Evolutionary conservation across 768 basidiomycete species (phyloP).

Genomic region (Postia placenta): DNA sequence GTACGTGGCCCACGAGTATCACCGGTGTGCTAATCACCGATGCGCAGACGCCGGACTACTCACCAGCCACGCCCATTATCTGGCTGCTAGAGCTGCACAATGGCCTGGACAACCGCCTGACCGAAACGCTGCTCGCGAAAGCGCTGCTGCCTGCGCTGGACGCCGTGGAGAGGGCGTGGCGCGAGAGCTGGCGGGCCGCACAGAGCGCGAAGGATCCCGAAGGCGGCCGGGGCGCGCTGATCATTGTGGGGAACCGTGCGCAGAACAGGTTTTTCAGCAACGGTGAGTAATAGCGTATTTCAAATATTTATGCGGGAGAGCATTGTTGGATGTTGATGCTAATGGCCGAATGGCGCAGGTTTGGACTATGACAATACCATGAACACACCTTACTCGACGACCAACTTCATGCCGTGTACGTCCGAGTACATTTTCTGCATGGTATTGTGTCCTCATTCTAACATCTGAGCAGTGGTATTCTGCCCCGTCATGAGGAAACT

Average conservation of each 20-base stretch:
- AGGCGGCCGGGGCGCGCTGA: slow-evolving; percentile 62
- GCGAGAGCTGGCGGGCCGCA: slow-evolving; percentile 41
- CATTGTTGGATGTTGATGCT: no score
- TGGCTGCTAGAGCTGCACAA: slow-evolving; percentile 84
- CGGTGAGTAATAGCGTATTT: no score
- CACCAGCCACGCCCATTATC: slow-evolving; percentile 46
- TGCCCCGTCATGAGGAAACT: slow-evolving; percentile 68
- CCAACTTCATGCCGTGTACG: slow-evolving; percentile 63
- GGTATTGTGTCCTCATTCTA: no score
- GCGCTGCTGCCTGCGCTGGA: slow-evolving; percentile 69
- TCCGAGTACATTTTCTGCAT: no score
- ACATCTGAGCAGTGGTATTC: slow-evolving; percentile 62
- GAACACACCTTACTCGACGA: slow-evolving; percentile 51
- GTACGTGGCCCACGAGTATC: slow-evolving; percentile 34
- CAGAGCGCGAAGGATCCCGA: slow-evolving; percentile 37
- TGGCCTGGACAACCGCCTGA: slow-evolving; percentile 68
- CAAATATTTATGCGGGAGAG: no score
- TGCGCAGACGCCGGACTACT: no score
- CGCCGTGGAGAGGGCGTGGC: slow-evolving; percentile 68
- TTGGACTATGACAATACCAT: slow-evolving; percentile 53
- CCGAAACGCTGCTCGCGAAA: slow-evolving; percentile 47
- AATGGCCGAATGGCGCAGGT: no score
- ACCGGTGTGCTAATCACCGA: no score
- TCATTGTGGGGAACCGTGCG: slow-evolving; percentile 66
- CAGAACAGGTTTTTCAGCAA: slow-evolving; percentile 92